phyloP scores from a whole-genome alignment of 805 yeast genomes.

The Lipomyces spencermartinsiae region DNA sequence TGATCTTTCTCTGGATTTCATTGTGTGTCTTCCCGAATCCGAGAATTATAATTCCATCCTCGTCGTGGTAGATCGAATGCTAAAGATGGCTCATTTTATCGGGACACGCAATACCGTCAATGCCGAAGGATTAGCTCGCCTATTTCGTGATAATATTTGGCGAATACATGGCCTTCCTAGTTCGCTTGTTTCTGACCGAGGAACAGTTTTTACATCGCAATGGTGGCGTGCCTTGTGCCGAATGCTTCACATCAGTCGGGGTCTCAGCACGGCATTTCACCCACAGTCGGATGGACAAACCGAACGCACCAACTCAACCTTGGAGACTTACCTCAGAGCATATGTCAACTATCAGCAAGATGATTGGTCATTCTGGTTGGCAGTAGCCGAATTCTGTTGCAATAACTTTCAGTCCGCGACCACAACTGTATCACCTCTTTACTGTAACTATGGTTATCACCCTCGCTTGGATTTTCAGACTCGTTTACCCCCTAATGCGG shows the following conservation, averaged over 20 bases:
- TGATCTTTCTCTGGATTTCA: constrained; percentile 34
- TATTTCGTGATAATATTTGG: constrained; percentile 27
- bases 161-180: constrained; percentile 35
- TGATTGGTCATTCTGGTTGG: constrained; percentile 2
- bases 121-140: constrained; percentile 20
- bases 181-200: constrained; percentile 36
- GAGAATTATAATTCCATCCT: constrained; percentile 29
- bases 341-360: constrained; percentile 2
- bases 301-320: constrained; percentile 12
- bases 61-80: constrained; percentile 38
- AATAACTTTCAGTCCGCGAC: not conserved
- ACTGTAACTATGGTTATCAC: constrained; percentile 1
- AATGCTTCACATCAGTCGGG: not conserved
- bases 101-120: no score
- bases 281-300: constrained; percentile 21
- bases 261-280: constrained; percentile 9
- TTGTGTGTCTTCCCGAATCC: constrained; percentile 28
- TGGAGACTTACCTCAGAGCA: constrained; percentile 6
- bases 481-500: not conserved
- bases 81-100: no score
- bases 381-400: constrained; percentile 3
- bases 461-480: not conserved
- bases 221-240: constrained; percentile 5
- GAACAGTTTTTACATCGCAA: not conserved
- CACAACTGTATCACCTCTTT: not conserved